Conservation (phyloP, 2,329 filamentous ascomycete genomes). For the Knoxdaviesia capensis region DNA sequence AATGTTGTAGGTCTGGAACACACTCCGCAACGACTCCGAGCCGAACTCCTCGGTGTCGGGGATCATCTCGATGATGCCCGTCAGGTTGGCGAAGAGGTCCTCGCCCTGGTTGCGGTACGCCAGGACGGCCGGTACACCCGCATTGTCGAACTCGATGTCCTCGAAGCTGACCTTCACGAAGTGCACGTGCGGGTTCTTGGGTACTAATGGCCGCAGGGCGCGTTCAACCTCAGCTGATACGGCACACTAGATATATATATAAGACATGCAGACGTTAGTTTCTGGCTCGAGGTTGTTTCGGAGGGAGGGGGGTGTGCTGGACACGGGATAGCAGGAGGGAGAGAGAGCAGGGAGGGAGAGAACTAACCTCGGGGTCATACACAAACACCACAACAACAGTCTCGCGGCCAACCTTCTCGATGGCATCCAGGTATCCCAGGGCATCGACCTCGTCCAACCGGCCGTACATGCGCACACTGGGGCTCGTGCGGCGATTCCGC, state of each 20-base stretch:
- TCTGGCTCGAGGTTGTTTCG: background rate
- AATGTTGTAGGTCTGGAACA: constrained; percentile 32
- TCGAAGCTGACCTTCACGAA: constrained; percentile 85
- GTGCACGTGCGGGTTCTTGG: constrained; percentile 47
- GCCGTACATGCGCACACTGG: constrained; percentile 61
- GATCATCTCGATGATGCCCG: constrained; percentile 72
- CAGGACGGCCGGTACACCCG: constrained; percentile 69
- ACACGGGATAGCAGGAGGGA: background rate
- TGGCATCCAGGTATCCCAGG: constrained; percentile 81
- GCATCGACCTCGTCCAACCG: constrained; percentile 71
- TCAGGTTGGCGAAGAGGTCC: constrained; percentile 77
- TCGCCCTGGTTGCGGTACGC: constrained; percentile 64
- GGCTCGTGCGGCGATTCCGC: constrained; percentile 49
- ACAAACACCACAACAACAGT: constrained; percentile 86
- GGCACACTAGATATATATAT: constrained; percentile 36
- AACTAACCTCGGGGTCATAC: constrained; percentile 59
- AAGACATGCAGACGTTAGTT: constrained; percentile 5
- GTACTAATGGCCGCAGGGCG: constrained; percentile 56
- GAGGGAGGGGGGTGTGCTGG: background rate
- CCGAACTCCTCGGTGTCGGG: constrained; percentile 45
- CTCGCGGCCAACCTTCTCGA: constrained; percentile 69
- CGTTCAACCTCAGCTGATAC: constrained; percentile 63
- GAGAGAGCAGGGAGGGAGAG: background rate
- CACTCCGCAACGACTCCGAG: constrained; percentile 26
- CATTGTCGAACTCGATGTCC: constrained; percentile 85